Base-by-base conservation (phyloP, 179 eudicot species). In the Spinacia oleracea region DNA sequence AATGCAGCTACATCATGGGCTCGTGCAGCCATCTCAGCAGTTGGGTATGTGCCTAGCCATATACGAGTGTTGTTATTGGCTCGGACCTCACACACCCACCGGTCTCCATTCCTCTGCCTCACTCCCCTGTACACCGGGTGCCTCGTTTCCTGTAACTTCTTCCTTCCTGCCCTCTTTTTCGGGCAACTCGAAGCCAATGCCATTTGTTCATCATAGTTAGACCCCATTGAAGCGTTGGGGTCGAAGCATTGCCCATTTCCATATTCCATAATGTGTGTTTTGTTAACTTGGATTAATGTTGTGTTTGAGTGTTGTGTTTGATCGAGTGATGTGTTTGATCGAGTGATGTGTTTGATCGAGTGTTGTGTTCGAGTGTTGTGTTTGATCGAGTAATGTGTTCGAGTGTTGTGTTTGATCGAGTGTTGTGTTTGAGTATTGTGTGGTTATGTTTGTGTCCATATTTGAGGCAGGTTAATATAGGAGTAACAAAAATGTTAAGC, bases 91-190 rank as follows among this genome's bases (percentile, higher is more conserved):
- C 96, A 91, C 18, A 91, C 96, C 96, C 96, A 91, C 79, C 86
- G 80, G 74, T 81, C 80, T 34, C 82, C 82, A 63, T 88, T 86
- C 81, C 94, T 78, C 76, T 71, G 80, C 53, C 93, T 81, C 15
- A 91, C 87, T 12, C 96, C 96, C 15, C 93, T 81, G 83, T 88
- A 91, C 9, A 91, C 88, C 1, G 96, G 96, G 80, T 91, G 96
- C 25, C 96, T 85, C 0, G 96, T 91, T 85, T 91, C 96, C 85
- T 86, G 83, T 45, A 91, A 86, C 86, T 85, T 88, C 84, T 86
- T 90, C 81, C 96, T 80, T 5, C 96, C 93, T 4, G 96, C 88
- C 10, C 77, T 70, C 84, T 85, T 90, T 80, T 91, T 91, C 3
- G 91, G 96, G 46, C 81, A 56, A 75, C 85, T 89, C 4, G 88